phyloP scores from a whole-genome alignment of 495 filamentous ascomycete species.

The Mycothermus thermophilus region DNA sequence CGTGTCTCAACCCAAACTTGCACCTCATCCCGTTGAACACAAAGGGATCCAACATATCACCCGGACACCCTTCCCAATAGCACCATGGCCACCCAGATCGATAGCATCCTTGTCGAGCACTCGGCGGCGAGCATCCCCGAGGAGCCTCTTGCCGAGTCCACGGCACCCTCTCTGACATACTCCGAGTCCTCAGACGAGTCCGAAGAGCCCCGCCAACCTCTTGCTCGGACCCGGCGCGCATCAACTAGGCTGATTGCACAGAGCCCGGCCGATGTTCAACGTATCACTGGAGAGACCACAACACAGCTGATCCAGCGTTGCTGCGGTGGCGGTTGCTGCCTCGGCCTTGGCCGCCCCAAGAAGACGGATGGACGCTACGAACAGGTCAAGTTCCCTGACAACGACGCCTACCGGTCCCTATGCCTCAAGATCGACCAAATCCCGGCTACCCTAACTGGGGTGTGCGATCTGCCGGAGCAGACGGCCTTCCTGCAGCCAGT shows the following conservation, averaged over 20 bases:
- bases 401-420: constrained; percentile 69
- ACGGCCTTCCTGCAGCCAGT: constrained; percentile 51
- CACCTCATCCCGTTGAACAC: no score
- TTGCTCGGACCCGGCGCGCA: constrained; percentile 47
- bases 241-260: constrained; percentile 71
- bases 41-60: background rate
- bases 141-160: constrained; percentile 18
- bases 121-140: constrained; percentile 23
- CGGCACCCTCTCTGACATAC: constrained; percentile 37
- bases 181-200: constrained; percentile 35
- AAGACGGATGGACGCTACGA: constrained; percentile 41
- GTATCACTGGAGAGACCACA: constrained; percentile 49
- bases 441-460: constrained; percentile 52
- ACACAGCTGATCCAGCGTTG: constrained; percentile 55
- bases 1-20: no score
- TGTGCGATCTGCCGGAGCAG: constrained; percentile 57
- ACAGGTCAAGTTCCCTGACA: constrained; percentile 56
- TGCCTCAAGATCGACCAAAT: constrained; percentile 63
- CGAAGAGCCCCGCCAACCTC: constrained; percentile 21
- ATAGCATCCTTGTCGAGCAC: constrained; percentile 17
- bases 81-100: constrained; percentile 19
- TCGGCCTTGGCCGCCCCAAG: constrained; percentile 42
- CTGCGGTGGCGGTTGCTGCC: constrained; percentile 90
- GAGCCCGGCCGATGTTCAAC: constrained; percentile 57
- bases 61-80: no score